Conservation (phyloP, 345 rosid genomes). For the Eucalyptus rudis region DNA sequence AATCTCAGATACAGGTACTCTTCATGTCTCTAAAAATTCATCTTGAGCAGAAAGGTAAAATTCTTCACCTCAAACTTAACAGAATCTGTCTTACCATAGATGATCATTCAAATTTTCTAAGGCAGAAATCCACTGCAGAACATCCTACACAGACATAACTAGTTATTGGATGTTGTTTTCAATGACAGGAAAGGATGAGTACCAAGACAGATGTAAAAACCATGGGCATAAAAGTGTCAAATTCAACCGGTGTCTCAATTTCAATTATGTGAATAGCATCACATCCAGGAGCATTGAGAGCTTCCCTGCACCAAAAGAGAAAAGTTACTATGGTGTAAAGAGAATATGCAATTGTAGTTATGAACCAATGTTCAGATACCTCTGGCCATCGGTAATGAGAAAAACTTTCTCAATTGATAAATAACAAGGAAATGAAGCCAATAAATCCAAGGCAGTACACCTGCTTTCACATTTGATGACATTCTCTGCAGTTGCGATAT, state of each 20-base stretch:
- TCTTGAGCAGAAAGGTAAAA: conserved; percentile 58
- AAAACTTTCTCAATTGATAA: conserved; percentile 75
- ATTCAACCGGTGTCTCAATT: conserved; percentile 54
- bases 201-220: conserved; percentile 65
- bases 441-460: conserved; percentile 59
- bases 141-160: conserved; percentile 61
- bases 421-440: conserved; percentile 68
- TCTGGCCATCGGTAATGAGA: too few species aligned
- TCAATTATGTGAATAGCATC: conserved; percentile 85
- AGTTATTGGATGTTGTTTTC: conserved; percentile 50
- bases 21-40: conserved; percentile 54
- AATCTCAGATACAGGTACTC: conserved; percentile 57
- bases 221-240: conserved; percentile 70
- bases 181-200: conserved; percentile 51
- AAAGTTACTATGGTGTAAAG: not conserved
- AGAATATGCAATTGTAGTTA: not conserved
- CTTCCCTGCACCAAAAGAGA: conserved; percentile 37
- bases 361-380: not conserved
- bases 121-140: conserved; percentile 13
- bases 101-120: conserved; percentile 7
- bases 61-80: conserved; percentile 41
- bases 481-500: conserved; percentile 80
- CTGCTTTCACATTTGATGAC: conserved; percentile 77
- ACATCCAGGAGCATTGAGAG: conserved; percentile 64
- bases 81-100: conserved; percentile 9